phyloP scores from a whole-genome alignment of 129 eudicot genomes.

The Centrapalus pauciflorus region DNA sequence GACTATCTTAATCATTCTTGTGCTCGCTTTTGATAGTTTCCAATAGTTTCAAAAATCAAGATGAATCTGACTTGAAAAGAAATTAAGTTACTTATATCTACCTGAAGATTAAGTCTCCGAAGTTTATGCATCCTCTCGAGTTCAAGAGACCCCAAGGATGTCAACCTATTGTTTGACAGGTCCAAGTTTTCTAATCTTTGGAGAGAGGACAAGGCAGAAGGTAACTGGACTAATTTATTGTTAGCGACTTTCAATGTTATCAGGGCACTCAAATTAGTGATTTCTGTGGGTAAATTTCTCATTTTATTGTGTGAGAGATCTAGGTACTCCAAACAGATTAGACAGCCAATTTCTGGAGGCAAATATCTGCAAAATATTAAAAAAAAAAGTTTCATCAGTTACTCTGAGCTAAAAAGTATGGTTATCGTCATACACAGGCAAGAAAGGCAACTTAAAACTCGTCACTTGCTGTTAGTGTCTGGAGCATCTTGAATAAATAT shows the following conservation, averaged over 20 bases:
- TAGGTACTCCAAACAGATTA: conserved; percentile 65
- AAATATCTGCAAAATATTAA: conserved; percentile 64
- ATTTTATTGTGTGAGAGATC: conserved; percentile 88
- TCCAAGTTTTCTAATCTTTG: conserved; percentile 76
- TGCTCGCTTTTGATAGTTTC: neutral
- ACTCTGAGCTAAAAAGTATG: neutral
- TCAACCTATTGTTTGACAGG: conserved; percentile 79
- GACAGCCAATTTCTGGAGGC: conserved; percentile 91
- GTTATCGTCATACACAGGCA: neutral
- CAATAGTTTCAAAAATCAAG: neutral
- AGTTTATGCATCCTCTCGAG: conserved; percentile 68
- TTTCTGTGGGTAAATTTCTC: conserved; percentile 68
- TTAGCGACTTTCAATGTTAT: conserved; percentile 69
- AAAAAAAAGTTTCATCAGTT: conserved; percentile 19
- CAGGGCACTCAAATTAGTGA: conserved; percentile 51
- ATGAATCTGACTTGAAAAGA: neutral
- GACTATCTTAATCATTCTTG: neutral
- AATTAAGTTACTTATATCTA: conserved; percentile 20
- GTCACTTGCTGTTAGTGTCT: neutral
- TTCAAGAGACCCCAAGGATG: conserved; percentile 59
- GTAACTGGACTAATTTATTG: conserved; percentile 65
- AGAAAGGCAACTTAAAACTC: neutral
- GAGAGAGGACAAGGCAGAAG: conserved; percentile 61
- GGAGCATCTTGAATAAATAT: neutral
- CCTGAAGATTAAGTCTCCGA: conserved; percentile 78